Conservation (phyloP, 176 grass and related monocot species). For the Hordeum marinum region DNA sequence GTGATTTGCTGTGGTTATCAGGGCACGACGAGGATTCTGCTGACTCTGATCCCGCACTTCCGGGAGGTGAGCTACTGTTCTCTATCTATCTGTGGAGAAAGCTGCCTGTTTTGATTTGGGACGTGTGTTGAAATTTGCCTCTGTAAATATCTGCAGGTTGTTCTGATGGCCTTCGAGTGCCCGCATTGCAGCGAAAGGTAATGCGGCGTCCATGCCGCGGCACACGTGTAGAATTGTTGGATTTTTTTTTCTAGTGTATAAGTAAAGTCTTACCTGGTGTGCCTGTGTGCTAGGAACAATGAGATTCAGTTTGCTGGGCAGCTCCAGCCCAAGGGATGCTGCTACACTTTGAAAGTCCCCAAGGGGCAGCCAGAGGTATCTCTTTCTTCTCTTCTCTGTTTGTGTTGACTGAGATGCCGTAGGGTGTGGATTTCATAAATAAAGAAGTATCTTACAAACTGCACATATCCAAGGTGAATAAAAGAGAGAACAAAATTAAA, state of each 20-base stretch:
- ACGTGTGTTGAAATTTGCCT: neutral
- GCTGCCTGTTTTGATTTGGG: neutral
- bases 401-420: neutral
- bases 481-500: neutral
- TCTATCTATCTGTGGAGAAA: neutral
- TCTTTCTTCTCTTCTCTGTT: neutral
- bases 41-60: slow-evolving; percentile 87
- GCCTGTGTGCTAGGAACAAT: slow-evolving; percentile 55
- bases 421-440: neutral
- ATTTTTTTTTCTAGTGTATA: neutral
- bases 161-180: slow-evolving; percentile 95
- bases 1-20: neutral
- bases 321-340: slow-evolving; percentile 77
- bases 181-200: slow-evolving; percentile 87
- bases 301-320: slow-evolving; percentile 95
- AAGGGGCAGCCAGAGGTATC: slow-evolving; percentile 51
- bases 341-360: slow-evolving; percentile 56
- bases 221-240: neutral
- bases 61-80: slow-evolving; percentile 49
- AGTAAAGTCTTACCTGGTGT: neutral
- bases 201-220: neutral
- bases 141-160: slow-evolving; percentile 51
- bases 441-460: neutral
- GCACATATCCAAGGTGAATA: neutral
- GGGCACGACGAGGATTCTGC: slow-evolving; percentile 72